phyloP scores from a whole-genome alignment of 2,329 filamentous ascomycete species.

The Corinectria fuckeliana region DNA sequence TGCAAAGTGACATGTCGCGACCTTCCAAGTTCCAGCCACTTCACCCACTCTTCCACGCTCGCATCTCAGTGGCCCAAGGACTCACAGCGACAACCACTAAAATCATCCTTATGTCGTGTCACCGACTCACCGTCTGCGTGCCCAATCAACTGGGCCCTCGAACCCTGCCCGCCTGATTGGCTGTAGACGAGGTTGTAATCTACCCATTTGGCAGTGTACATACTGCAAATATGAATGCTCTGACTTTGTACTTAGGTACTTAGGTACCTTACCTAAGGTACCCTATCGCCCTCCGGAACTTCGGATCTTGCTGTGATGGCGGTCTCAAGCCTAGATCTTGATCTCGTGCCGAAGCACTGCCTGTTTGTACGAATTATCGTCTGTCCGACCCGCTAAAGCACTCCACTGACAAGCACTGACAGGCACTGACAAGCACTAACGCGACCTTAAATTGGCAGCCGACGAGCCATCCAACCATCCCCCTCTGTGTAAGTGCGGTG shows the following conservation, averaged over 20 bases:
- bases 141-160: slow-evolving; percentile 6
- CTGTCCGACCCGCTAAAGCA: not conserved
- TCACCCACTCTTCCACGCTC: not conserved
- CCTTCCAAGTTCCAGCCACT: not conserved
- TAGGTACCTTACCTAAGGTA: too few species aligned
- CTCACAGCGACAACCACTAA: not conserved
- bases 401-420: too few species aligned
- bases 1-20: slow-evolving; percentile 8
- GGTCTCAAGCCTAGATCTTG: not conserved
- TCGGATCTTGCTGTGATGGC: not conserved
- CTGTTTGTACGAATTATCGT: not conserved
- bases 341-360: not conserved
- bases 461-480: not conserved
- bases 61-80: not conserved
- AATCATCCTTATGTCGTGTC: not conserved
- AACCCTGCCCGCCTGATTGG: not conserved
- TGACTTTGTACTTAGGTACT: too few species aligned
- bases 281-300: too few species aligned
- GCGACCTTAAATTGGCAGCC: not conserved
- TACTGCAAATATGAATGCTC: too few species aligned
- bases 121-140: not conserved
- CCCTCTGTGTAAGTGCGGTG: not conserved
- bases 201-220: too few species aligned
- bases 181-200: too few species aligned
- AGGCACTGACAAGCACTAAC: not conserved